Percentiles rank a stretch among this genome's conserved stretches.
phyloP scores from a whole-genome alignment of 2,329 filamentous ascomycete species.

The Albifimbria verrucaria region DNA sequence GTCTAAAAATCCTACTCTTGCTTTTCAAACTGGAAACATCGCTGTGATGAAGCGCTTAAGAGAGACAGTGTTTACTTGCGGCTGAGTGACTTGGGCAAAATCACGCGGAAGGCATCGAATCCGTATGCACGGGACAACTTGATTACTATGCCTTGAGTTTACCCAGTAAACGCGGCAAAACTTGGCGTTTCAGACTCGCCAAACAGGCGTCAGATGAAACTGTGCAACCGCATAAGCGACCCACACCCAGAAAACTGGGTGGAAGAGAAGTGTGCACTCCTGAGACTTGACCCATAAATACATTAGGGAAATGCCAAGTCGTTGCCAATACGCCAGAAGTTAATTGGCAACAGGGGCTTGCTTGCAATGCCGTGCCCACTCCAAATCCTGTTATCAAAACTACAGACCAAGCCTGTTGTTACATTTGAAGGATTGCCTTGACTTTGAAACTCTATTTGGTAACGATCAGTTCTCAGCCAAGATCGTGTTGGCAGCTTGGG shows the following conservation, averaged over 20 bases:
- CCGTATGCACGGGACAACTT: background rate
- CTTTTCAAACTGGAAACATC: background rate
- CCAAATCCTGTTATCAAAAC: too few relatives aligned
- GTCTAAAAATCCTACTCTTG: background rate
- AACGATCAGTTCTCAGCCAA: too few relatives aligned
- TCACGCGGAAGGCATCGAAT: background rate
- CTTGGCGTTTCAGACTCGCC: conserved; percentile 1
- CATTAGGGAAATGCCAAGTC: background rate
- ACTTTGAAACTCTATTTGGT: too few relatives aligned
- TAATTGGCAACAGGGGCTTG: background rate
- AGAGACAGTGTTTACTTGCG: too few relatives aligned
- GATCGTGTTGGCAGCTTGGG: too few relatives aligned
- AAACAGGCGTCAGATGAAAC: conserved; percentile 1
- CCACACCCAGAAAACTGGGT: background rate
- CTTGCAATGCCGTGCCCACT: background rate
- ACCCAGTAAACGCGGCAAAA: background rate
- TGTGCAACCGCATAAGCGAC: background rate
- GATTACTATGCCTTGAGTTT: too few relatives aligned
- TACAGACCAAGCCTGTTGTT: too few relatives aligned
- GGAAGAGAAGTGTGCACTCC: background rate
- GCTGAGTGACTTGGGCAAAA: background rate
- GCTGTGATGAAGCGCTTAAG: too few relatives aligned
- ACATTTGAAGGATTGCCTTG: too few relatives aligned
- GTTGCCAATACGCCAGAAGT: background rate
- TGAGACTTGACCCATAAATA: background rate